Percentiles rank a stretch among this genome's conserved stretches.
Conservation (phyloP, 2,329 filamentous ascomycete species). For the Fusarium tjaetaba region DNA sequence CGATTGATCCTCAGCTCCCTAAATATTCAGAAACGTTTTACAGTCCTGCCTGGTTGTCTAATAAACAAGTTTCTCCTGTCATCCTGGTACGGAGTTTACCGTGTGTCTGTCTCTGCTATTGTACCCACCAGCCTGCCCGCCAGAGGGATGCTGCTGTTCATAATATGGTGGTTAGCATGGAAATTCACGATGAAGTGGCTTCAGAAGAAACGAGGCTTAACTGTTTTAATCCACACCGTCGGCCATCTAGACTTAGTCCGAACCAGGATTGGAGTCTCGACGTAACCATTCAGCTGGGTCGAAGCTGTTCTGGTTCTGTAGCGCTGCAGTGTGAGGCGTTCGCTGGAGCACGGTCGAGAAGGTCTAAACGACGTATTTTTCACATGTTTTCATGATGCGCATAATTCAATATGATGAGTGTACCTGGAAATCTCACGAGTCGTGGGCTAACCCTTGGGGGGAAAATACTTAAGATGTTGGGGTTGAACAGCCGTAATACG, state of each 20-base stretch:
- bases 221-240: neutral
- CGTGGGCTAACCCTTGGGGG: neutral
- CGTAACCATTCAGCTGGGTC: neutral
- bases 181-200: rapidly evolving
- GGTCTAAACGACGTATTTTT: rapidly evolving
- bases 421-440: too few relatives aligned
- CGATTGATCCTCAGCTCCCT: neutral
- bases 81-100: neutral
- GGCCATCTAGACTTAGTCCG: neutral
- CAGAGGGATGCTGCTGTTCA: too few relatives aligned
- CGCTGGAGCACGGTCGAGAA: too few relatives aligned
- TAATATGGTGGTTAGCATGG: too few relatives aligned
- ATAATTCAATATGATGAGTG: neutral
- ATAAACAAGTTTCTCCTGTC: neutral
- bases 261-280: rapidly evolving
- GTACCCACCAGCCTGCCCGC: neutral
- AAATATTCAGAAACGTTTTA: rapidly evolving
- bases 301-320: neutral
- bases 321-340: neutral
- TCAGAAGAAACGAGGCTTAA: neutral
- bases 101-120: rapidly evolving
- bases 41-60: neutral
- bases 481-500: neutral
- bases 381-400: rapidly evolving
- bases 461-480: neutral